Base-by-base conservation (phyloP, 257 asterid genomes). In the Solanum pimpinellifolium region DNA sequence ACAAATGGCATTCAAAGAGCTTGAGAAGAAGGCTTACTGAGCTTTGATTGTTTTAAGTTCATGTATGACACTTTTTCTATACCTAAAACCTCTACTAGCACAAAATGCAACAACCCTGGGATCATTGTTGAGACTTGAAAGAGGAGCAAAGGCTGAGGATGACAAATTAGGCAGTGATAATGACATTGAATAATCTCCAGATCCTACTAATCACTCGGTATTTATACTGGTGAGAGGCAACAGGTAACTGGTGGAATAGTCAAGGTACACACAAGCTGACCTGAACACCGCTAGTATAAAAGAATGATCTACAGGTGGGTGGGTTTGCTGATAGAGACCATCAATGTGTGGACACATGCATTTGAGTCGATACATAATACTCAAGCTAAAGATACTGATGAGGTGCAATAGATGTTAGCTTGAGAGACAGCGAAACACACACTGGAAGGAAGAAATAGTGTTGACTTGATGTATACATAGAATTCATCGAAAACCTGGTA, bases 251-350 rank as follows among this genome's bases (percentile, higher is more conserved):
- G 0, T 35, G 27, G 16, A 73, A 73, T 74, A 74, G 80, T 35
- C 9, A 1, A 73, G 80, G 47, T 73, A 18, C 9, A 4, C 47
- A 2, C 29, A 37, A 20, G 49, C 3, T 74, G 81, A 37, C 47
- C 29, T 20, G 9, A 21, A 73, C 47, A 73, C 6, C 52, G 21
- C 49, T 37, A 5, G 49, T 74, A 33, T 9, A 74, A 35, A 18
- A 74, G 94, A 95, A 90, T 83, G 95, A 94, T 86, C 87, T 95
- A 37, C 99, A 95, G 65, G 92, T 94, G 94, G 98, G 96, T 42
- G 94, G 98, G 96, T 42, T 88, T 96, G 91, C 98, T 97, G 93
- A 95, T 98, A 0, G 96, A 96, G 44, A 95, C 93, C 77, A 95
- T 98, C 23, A 93, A 92, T 27, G 96, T 91, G 87, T 94, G 94